Evolutionary conservation across 768 basidiomycete genomes (phyloP), one percentile per base, ranked within the genome.

Genomic region (Candolleomyces aberdarensis): DNA sequence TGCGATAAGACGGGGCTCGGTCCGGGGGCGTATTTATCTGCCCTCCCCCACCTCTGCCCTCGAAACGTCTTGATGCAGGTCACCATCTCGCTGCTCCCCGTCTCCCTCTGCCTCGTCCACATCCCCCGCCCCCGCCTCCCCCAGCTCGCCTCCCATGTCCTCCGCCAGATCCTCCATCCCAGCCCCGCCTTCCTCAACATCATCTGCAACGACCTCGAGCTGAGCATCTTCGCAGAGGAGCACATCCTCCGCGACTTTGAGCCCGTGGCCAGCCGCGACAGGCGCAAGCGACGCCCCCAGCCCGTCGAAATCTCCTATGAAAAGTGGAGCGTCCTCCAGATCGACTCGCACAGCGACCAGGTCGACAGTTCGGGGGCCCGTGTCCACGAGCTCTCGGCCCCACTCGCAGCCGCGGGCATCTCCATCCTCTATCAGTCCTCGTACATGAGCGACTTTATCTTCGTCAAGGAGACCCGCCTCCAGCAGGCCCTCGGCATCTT

Each of bases 381-480:
- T 50, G 85, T 92, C 0, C 83, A 86, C 62, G 89, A 92, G 67
- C 77, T 93, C 36, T 91, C 91, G 20, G 85, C 87, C 15, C 88
- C 87, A 36, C 75, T 93, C 19, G 89, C 89, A 11, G 85, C 84
- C 13, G 87, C 86, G 41, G 88, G 89, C 3, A 91, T 93, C 41
- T 89, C 88, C 36, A 92, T 93, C 53, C 76, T 92, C 14, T 93
- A 92, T 71, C 88, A 91, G 68, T 90, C 88, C 5, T 89, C 89
- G 2, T 92, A 92, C 71, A 85, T 84, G 82, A 86, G 88, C 65
- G 91, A 92, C 71, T 92, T 88, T 69, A 89, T 92, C 60, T 86
- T 92, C 64, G 89, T 91, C 51, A 89, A 88, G 70, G 83, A 88
- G 66, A 75, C 80, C 39, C 81, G 85, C 46, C 74, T 92, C 1